These are phyloP conservation scores for Ustilago shanxiensis DNA, from an alignment of 1,284 basidiomycete species.

Conservation along the genomic window DNA sequence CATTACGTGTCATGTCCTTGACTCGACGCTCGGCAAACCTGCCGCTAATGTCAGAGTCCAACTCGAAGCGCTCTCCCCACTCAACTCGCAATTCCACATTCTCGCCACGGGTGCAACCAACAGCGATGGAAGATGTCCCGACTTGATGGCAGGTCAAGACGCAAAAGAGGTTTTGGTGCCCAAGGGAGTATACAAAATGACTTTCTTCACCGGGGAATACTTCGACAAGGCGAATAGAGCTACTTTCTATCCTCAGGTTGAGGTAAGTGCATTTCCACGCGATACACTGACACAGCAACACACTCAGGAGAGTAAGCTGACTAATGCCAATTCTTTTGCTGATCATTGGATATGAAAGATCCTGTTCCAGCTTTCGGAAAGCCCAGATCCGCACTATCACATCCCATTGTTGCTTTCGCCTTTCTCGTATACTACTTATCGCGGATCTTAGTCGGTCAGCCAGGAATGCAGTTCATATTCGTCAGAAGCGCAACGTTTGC, in stretches of 20 bases:
- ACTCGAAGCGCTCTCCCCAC: constrained; percentile 35
- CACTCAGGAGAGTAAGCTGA: too few relatives aligned
- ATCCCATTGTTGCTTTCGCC: constrained; percentile 91
- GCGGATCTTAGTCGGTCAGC: constrained; percentile 73
- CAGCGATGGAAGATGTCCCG: constrained; percentile 82
- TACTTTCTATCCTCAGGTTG: constrained; percentile 89
- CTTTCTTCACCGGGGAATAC: constrained; percentile 85
- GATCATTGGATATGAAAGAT: constrained; percentile 35
- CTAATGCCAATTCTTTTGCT: not conserved
- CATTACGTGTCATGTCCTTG: constrained; percentile 92
- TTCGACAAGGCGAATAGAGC: constrained; percentile 77
- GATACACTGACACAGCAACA: too few relatives aligned
- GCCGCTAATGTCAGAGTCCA: constrained; percentile 71
- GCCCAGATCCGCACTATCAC: constrained; percentile 78
- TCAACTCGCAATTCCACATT: constrained; percentile 36
- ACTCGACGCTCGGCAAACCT: constrained; percentile 84
- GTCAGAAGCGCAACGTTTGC: not conserved
- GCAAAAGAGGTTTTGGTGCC: constrained; percentile 70
- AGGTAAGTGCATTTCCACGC: constrained; percentile 77
- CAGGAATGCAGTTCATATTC: not conserved
- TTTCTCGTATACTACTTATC: constrained; percentile 90
- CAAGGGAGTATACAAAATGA: constrained; percentile 81
- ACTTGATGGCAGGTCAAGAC: constrained; percentile 75
- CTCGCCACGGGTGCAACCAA: constrained; percentile 77
- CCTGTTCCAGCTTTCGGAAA: constrained; percentile 50